Conservation (phyloP, 78 protist species). For the Monocercomonoides exilis region DNA sequence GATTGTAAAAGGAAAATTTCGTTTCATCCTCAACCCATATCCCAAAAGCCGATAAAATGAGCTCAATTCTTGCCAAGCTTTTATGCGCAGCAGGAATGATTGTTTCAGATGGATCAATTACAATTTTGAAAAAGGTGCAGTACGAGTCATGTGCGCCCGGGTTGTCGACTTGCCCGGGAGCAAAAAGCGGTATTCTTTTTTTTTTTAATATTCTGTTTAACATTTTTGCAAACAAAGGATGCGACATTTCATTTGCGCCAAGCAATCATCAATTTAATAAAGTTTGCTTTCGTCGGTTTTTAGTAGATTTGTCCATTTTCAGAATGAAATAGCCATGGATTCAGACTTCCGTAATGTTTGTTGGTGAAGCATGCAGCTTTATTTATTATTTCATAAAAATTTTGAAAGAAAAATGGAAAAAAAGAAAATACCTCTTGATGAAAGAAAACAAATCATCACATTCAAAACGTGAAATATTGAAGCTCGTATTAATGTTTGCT, state of each 20-base stretch:
- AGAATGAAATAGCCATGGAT: neutral
- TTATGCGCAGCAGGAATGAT: neutral
- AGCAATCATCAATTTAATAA: neutral
- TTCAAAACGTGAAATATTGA: no score
- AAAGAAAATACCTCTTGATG: no score
- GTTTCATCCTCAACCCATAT: no score
- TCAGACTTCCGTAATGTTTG: neutral
- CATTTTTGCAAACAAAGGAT: neutral
- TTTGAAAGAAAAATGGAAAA: neutral
- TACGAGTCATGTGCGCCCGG: neutral
- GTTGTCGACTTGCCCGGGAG: neutral
- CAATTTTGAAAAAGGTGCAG: neutral
- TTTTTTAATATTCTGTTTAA: neutral
- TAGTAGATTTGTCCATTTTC: no score
- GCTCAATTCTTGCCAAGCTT: no score
- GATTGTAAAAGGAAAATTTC: no score
- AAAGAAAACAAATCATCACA: no score
- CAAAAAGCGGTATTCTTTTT: neutral
- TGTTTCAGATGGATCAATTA: neutral
- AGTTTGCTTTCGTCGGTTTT: neutral
- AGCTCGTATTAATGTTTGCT: neutral
- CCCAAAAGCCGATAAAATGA: no score
- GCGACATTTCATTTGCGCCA: neutral
- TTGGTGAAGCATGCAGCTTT: neutral
- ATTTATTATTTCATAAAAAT: neutral